A percentile compares a stretch with the other conserved stretches of the same genome.
These are phyloP conservation scores for Fusarium proliferatum DNA, from an alignment of 2,329 filamentous ascomycete species.

Conservation along the genomic window DNA sequence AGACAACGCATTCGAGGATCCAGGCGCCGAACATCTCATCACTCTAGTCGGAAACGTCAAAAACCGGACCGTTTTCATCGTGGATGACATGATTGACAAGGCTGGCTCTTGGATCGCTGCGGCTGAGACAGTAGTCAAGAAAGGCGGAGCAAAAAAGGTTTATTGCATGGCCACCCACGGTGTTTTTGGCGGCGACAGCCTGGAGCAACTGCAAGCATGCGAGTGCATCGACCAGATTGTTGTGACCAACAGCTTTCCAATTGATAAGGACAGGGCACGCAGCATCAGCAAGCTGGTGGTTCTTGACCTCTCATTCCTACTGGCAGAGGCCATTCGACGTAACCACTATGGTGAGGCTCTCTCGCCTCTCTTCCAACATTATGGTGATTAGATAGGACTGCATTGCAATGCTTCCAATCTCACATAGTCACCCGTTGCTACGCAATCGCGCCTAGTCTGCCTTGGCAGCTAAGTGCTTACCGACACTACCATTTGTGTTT, in stretches of 20 bases:
- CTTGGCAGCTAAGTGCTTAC: slow-evolving; percentile 17
- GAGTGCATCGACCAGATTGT: slow-evolving; percentile 94
- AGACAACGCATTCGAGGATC: slow-evolving; percentile 85
- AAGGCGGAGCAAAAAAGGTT: slow-evolving; percentile 89
- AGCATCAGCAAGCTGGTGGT: slow-evolving; percentile 86
- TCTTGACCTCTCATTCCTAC: slow-evolving; percentile 86
- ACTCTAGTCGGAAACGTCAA: slow-evolving; percentile 96
- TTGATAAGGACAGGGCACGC: slow-evolving; percentile 77
- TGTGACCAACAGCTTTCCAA: slow-evolving; percentile 97
- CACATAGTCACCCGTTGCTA: slow-evolving; percentile 21
- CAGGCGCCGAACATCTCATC: slow-evolving; percentile 90
- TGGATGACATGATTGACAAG: slow-evolving; percentile 99
- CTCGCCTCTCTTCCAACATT: slow-evolving; percentile 75
- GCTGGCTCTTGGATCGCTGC: slow-evolving; percentile 96
- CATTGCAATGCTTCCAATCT: slow-evolving; percentile 1
- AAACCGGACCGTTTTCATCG: slow-evolving; percentile 88
- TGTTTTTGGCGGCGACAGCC: slow-evolving; percentile 88
- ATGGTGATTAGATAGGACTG: slow-evolving; percentile 59
- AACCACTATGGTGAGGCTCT: slow-evolving; percentile 96
- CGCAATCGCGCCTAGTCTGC: slow-evolving; percentile 6
- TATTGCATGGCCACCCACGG: slow-evolving; percentile 98
- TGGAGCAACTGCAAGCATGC: slow-evolving; percentile 91
- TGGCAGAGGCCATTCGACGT: slow-evolving; percentile 91
- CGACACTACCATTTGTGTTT: slow-evolving; percentile 30
- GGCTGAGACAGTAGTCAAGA: slow-evolving; percentile 95